Conservation (phyloP, 129 eudicot species). For the Calendula officinalis region DNA sequence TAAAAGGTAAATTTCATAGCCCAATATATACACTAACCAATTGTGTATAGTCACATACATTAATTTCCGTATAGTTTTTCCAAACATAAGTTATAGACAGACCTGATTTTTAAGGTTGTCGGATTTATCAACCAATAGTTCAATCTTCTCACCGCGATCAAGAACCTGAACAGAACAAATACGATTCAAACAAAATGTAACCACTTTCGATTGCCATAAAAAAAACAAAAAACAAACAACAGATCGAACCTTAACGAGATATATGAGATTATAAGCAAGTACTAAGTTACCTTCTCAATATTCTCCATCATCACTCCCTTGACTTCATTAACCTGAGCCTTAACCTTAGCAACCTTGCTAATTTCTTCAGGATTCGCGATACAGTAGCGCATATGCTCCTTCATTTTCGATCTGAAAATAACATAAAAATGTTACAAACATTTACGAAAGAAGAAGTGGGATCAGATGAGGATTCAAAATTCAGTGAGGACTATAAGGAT, state of each 20-base stretch:
- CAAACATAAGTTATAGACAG: not conserved
- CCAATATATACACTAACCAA: too few species aligned
- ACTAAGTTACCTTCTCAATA: constrained; percentile 45
- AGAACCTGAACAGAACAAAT: constrained; percentile 39
- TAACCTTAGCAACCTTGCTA: constrained; percentile 56
- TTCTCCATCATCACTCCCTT: constrained; percentile 33
- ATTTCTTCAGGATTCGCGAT: constrained; percentile 62
- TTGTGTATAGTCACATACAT: too few species aligned
- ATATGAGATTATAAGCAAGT: not conserved
- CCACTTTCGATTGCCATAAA: not conserved
- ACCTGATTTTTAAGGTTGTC: constrained; percentile 51
- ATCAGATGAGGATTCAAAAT: too few species aligned
- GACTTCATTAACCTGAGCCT: constrained; percentile 70
- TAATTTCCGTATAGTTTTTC: too few species aligned
- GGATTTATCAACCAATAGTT: constrained; percentile 51
- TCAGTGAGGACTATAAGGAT: too few species aligned
- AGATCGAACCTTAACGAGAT: not conserved
- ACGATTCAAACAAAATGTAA: not conserved
- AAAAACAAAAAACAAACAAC: not conserved
- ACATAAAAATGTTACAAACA: not conserved
- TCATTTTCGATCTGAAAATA: constrained; percentile 47
- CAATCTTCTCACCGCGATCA: constrained; percentile 58
- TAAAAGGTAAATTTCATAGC: too few species aligned
- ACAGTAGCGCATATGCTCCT: constrained; percentile 64
- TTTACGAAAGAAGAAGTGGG: not conserved